phyloP scores from a whole-genome alignment of 768 basidiomycete genomes.

The Podaxis rugospora region DNA sequence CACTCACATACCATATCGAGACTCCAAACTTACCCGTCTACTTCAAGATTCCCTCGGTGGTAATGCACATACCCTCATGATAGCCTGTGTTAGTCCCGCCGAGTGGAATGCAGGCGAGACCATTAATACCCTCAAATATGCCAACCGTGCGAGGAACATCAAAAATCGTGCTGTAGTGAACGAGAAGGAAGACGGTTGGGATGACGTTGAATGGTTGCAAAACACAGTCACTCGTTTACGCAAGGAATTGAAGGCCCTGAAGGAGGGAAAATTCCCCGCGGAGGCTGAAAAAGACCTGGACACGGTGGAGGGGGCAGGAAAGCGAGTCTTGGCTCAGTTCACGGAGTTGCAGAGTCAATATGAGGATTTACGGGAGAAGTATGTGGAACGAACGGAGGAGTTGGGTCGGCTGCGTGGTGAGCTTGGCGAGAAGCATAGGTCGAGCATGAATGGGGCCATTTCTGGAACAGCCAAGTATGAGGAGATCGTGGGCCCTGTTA shows the following conservation, averaged over 20 bases:
- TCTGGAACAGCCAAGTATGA: constrained; percentile 78
- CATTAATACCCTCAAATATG: constrained; percentile 93
- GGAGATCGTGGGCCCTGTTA: constrained; percentile 94
- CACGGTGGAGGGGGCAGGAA: constrained; percentile 56
- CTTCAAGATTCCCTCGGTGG: constrained; percentile 97
- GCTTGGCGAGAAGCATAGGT: constrained; percentile 69
- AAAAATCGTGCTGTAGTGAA: constrained; percentile 91
- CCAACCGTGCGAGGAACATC: constrained; percentile 95
- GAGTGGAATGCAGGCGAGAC: constrained; percentile 97
- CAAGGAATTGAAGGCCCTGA: constrained; percentile 79
- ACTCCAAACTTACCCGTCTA: constrained; percentile 95
- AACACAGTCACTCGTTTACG: constrained; percentile 78
- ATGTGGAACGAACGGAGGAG: constrained; percentile 86
- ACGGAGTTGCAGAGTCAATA: constrained; percentile 83
- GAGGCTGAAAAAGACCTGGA: constrained; percentile 31
- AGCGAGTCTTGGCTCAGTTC: constrained; percentile 77
- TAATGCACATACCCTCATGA: constrained; percentile 98
- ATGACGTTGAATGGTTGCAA: constrained; percentile 96
- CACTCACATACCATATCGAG: constrained; percentile 94
- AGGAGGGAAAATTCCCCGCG: constrained; percentile 50
- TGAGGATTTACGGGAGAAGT: constrained; percentile 78
- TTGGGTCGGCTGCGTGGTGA: constrained; percentile 76
- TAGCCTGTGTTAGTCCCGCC: constrained; percentile 94
- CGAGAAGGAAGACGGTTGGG: constrained; percentile 97
- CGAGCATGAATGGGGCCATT: constrained; percentile 52